These are phyloP conservation scores for Panellus pusillus DNA, from an alignment of 768 basidiomycete genomes.

Conservation along the genomic window DNA sequence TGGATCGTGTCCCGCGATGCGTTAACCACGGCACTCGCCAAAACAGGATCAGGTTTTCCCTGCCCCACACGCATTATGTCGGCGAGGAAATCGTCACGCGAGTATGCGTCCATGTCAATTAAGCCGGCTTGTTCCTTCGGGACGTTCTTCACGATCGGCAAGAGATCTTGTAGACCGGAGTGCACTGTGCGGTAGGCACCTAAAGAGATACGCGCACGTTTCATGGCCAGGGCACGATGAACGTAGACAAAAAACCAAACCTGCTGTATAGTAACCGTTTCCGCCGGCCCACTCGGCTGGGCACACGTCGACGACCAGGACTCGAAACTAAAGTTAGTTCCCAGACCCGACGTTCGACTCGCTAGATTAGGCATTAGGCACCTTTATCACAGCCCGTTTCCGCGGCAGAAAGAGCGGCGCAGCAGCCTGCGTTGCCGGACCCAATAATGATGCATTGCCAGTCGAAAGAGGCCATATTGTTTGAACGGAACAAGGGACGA, in stretches of 20 bases:
- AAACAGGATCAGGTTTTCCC: slow-evolving; percentile 45
- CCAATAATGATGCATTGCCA: slow-evolving; percentile 61
- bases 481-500: not conserved
- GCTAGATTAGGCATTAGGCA: slow-evolving; percentile 21
- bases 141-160: slow-evolving; percentile 52
- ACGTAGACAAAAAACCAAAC: slow-evolving; percentile 20
- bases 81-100: slow-evolving; percentile 48
- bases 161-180: slow-evolving; percentile 57
- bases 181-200: slow-evolving; percentile 52
- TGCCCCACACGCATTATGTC: slow-evolving; percentile 64
- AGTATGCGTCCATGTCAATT: slow-evolving; percentile 63
- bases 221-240: not conserved
- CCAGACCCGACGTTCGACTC: not conserved
- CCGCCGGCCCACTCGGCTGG: slow-evolving; percentile 65
- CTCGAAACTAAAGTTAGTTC: slow-evolving; percentile 24
- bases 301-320: slow-evolving; percentile 67
- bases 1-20: slow-evolving; percentile 53
- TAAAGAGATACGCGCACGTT: not conserved
- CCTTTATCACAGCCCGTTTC: slow-evolving; percentile 59
- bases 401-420: slow-evolving; percentile 59
- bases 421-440: slow-evolving; percentile 67
- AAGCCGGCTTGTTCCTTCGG: slow-evolving; percentile 38
- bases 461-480: slow-evolving; percentile 35
- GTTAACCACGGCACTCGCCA: slow-evolving; percentile 55
- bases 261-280: slow-evolving; percentile 73